A percentile compares a stretch with the other conserved stretches of the same genome.
Evolutionary conservation across 306 rosid genomes (phyloP).

Genomic region (Trichosanthes cucumerina): DNA sequence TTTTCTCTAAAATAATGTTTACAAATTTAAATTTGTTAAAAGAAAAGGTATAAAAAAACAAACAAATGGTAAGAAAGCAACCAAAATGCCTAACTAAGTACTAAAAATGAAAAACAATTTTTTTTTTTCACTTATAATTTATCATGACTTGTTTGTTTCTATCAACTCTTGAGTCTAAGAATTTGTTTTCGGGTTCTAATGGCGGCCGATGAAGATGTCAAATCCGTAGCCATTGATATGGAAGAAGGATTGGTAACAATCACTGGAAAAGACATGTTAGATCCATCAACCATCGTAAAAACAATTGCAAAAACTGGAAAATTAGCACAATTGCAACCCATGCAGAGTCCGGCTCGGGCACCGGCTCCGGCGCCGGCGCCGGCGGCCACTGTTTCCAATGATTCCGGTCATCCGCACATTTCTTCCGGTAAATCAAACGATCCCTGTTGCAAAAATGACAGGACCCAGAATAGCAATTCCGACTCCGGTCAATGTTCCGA

Average conservation of each 20-base stretch:
- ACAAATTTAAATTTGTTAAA: too few relatives aligned
- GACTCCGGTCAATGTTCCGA: background rate
- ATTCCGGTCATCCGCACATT: background rate
- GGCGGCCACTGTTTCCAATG: background rate
- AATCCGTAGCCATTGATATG: background rate
- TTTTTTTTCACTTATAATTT: too few relatives aligned
- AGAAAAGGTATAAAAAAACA: too few relatives aligned
- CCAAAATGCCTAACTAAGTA: too few relatives aligned
- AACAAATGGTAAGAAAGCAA: too few relatives aligned
- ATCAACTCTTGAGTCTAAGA: background rate
- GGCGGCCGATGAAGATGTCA: background rate
- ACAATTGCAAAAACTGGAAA: background rate
- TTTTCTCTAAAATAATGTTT: too few relatives aligned
- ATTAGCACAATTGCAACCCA: background rate
- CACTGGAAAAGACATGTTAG: background rate
- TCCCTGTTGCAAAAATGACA: background rate
- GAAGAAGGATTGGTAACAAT: background rate
- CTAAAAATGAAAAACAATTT: too few relatives aligned
- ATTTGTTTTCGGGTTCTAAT: background rate
- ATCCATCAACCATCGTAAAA: background rate
- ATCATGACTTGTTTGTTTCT: background rate
- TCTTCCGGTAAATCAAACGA: background rate
- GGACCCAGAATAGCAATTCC: background rate
- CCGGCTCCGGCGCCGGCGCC: background rate
- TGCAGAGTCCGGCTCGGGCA: background rate